These are phyloP conservation scores for Syzygium jambos DNA, from an alignment of 345 rosid genomes.

Conservation along the genomic window DNA sequence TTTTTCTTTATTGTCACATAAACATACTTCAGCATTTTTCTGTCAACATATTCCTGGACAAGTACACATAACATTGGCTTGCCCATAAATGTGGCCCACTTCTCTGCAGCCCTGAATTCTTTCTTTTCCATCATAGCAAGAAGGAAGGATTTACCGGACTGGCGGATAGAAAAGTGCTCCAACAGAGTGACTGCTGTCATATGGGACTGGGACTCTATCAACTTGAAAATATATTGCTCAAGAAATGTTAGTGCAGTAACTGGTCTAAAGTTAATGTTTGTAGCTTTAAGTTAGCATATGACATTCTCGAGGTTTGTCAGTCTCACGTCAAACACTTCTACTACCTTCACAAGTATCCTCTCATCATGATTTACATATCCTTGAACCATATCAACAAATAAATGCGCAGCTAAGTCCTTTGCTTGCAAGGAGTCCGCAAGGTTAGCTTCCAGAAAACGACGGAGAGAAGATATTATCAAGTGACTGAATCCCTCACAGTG, in stretches of 20 bases:
- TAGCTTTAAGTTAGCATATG: slow-evolving; percentile 16
- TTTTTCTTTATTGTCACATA: slow-evolving; percentile 59
- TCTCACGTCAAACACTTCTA: slow-evolving; percentile 51
- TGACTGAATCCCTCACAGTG: slow-evolving; percentile 86
- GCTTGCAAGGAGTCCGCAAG: slow-evolving; percentile 35
- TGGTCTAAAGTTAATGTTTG: slow-evolving; percentile 14
- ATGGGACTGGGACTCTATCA: slow-evolving; percentile 52
- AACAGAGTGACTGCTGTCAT: slow-evolving; percentile 69
- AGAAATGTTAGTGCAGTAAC: slow-evolving; percentile 31
- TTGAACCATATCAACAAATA: slow-evolving; percentile 41
- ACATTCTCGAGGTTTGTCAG: slow-evolving; percentile 47
- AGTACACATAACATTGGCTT: slow-evolving; percentile 60
- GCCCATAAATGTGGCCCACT: slow-evolving; percentile 93
- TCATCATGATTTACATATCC: slow-evolving; percentile 50
- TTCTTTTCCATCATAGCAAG: slow-evolving; percentile 63
- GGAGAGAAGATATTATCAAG: slow-evolving; percentile 69
- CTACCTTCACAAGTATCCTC: slow-evolving; percentile 43
- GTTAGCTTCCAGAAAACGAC: slow-evolving; percentile 40
- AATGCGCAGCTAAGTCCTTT: slow-evolving; percentile 48
- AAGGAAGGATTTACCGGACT: slow-evolving; percentile 67
- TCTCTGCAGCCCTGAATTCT: slow-evolving; percentile 80
- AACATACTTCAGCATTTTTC: slow-evolving; percentile 70
- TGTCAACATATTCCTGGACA: slow-evolving; percentile 57
- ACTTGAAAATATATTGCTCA: slow-evolving; percentile 45
- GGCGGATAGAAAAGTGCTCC: slow-evolving; percentile 72